Percentiles rank a stretch among this genome's conserved stretches.
Conservation (phyloP, 2,329 filamentous ascomycete species). For the Trichoderma guizhouense region DNA sequence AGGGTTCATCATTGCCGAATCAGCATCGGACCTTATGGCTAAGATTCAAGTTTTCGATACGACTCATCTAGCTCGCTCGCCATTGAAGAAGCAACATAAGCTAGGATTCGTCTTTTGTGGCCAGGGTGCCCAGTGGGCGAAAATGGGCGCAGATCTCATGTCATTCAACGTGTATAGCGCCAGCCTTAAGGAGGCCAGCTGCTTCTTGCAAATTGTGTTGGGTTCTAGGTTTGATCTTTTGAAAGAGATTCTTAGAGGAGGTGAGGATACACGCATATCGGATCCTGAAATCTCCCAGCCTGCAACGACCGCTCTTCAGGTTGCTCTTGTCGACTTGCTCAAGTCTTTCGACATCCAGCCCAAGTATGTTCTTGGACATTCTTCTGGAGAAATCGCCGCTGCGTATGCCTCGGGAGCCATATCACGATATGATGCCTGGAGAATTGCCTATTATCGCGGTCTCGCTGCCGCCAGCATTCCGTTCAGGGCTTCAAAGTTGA, state of each 20-base stretch:
- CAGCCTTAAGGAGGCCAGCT: constrained; percentile 35
- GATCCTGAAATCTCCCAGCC: constrained; percentile 39
- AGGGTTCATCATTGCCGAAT: constrained; percentile 36
- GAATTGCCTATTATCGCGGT: constrained; percentile 42
- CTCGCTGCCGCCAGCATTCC: constrained; percentile 32
- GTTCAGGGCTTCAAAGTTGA: constrained; percentile 26
- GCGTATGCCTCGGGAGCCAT: constrained; percentile 40
- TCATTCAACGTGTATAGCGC: constrained; percentile 40
- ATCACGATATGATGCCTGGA: constrained; percentile 38
- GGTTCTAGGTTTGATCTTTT: constrained; percentile 34
- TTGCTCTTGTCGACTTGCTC: constrained; percentile 42
- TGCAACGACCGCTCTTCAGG: constrained; percentile 41
- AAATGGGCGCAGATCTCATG: constrained; percentile 43
- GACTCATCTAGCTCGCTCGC: constrained; percentile 24
- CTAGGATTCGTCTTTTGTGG: constrained; percentile 44
- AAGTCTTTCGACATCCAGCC: constrained; percentile 33
- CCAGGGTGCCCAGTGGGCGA: constrained; percentile 42
- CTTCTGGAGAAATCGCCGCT: constrained; percentile 47
- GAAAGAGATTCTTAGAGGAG: constrained; percentile 34
- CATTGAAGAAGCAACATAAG: constrained; percentile 27
- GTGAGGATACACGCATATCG: constrained; percentile 29
- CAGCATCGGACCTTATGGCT: constrained; percentile 31
- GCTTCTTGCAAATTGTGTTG: constrained; percentile 31
- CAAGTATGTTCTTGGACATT: constrained; percentile 41
- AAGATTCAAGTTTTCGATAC: constrained; percentile 27